Conservation (phyloP, 2,329 filamentous ascomycete genomes). For the Laburnicola sp. region DNA sequence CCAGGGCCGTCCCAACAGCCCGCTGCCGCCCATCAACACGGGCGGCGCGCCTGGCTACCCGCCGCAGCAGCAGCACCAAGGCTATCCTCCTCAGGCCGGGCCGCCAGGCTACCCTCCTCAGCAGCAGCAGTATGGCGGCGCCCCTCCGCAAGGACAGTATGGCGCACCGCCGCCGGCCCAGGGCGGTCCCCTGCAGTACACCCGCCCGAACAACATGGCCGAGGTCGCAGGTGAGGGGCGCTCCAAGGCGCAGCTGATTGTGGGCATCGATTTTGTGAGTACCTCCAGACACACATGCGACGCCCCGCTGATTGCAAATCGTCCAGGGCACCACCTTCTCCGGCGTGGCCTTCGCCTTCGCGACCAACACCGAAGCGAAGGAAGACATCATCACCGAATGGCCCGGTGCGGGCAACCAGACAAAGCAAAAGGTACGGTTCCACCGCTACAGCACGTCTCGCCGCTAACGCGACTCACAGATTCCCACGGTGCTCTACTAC, state of each 20-base stretch:
- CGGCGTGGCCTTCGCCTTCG: conserved; percentile 89
- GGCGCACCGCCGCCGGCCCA: conserved; percentile 36
- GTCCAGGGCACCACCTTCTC: conserved; percentile 92
- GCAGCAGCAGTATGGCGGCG: conserved; percentile 44
- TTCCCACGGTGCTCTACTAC: conserved; percentile 98
- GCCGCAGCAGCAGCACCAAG: conserved; percentile 46
- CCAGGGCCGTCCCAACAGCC: conserved; percentile 55
- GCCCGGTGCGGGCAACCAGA: conserved; percentile 96
- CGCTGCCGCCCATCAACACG: conserved; percentile 61
- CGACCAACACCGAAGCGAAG: conserved; percentile 94
- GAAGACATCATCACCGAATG: conserved; percentile 99
- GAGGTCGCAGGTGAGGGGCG: conserved; percentile 87
- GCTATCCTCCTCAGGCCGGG: conserved; percentile 52
- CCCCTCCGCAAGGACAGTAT: conserved; percentile 27
- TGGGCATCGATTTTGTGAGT: conserved; percentile 94
- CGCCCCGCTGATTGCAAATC: conserved; percentile 18
- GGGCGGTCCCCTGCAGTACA: conserved; percentile 38
- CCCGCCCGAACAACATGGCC: conserved; percentile 40
- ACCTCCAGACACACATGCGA: conserved; percentile 5
- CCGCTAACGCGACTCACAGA: conserved; percentile 58
- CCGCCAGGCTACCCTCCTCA: conserved; percentile 53
- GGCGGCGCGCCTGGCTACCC: conserved; percentile 55
- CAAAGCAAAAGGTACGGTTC: conserved; percentile 85
- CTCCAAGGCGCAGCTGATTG: conserved; percentile 95
- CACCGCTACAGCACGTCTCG: not conserved